A percentile compares a stretch with the other conserved stretches of the same genome.
Evolutionary conservation across 345 rosid species (phyloP).

Genomic region (Eucalyptus erythrocorys): DNA sequence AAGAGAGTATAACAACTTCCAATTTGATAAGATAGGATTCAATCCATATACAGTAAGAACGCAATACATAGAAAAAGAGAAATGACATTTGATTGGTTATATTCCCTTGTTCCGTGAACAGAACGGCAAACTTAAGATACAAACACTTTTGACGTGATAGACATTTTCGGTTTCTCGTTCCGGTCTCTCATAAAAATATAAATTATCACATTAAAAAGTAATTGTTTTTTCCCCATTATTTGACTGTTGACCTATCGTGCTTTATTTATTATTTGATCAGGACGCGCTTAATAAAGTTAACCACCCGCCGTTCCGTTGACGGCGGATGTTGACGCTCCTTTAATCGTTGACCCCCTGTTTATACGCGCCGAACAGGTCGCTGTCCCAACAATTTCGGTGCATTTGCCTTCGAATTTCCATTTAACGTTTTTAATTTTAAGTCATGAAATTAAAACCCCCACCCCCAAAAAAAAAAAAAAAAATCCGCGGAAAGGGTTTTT

Average conservation of each 20-base stretch:
- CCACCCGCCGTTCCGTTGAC: background rate
- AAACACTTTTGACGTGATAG: background rate
- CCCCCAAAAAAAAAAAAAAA: too few relatives aligned
- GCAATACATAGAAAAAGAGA: background rate
- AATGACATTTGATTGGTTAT: background rate
- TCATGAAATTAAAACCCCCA: background rate
- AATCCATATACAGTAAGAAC: background rate
- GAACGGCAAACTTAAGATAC: background rate
- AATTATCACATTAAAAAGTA: background rate
- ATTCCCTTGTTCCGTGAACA: background rate
- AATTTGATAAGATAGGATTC: background rate
- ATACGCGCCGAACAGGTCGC: background rate
- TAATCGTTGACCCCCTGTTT: background rate
- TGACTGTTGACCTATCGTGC: background rate
- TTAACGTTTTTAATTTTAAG: background rate
- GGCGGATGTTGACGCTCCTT: background rate
- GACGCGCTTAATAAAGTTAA: background rate
- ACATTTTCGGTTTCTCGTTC: background rate
- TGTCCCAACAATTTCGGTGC: background rate
- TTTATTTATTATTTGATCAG: background rate
- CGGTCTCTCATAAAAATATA: background rate
- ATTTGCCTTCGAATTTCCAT: background rate
- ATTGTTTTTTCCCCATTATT: background rate
- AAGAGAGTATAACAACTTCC: accelerated
- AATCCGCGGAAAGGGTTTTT: background rate